Conservation (phyloP, 371 early-diverging fungal genomes). For the Parasitella parasitica region DNA sequence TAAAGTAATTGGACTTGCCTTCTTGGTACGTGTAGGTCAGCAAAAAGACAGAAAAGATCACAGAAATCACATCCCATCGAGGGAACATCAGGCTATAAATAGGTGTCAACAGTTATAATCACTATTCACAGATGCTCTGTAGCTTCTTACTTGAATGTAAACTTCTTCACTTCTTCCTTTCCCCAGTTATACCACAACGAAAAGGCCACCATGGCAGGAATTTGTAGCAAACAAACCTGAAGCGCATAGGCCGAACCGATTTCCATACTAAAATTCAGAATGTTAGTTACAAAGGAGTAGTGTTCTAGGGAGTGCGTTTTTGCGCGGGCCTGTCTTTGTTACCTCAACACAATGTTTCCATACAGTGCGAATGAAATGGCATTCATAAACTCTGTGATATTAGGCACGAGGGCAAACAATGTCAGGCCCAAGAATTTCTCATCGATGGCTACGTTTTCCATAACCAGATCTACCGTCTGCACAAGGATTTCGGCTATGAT, state of each 20-base stretch:
- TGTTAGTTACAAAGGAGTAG: neutral
- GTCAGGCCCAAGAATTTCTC: constrained; percentile 93
- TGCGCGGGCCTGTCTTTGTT: neutral
- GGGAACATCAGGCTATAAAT: constrained; percentile 86
- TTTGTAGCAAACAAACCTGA: constrained; percentile 92
- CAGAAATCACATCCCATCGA: constrained; percentile 86
- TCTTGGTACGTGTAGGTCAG: constrained; percentile 91
- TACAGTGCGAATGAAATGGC: constrained; percentile 93
- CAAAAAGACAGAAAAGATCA: constrained; percentile 89
- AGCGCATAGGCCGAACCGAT: constrained; percentile 96
- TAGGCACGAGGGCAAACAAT: constrained; percentile 93
- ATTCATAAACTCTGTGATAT: constrained; percentile 95
- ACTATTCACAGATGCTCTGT: neutral
- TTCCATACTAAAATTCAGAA: constrained; percentile 67
- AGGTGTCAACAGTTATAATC: neutral
- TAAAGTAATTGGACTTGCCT: constrained; percentile 95
- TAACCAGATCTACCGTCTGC: constrained; percentile 72
- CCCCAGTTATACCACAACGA: constrained; percentile 69
- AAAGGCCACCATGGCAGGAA: constrained; percentile 90
- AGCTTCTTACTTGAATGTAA: constrained; percentile 49
- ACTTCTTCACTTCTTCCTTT: constrained; percentile 33
- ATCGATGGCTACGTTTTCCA: constrained; percentile 64
- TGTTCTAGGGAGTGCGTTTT: neutral
- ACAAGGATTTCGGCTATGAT: constrained; percentile 88
- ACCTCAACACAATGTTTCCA: constrained; percentile 89